phyloP scores from a whole-genome alignment of 371 early-diverging fungal species.

The Lichtheimia ramosa region DNA sequence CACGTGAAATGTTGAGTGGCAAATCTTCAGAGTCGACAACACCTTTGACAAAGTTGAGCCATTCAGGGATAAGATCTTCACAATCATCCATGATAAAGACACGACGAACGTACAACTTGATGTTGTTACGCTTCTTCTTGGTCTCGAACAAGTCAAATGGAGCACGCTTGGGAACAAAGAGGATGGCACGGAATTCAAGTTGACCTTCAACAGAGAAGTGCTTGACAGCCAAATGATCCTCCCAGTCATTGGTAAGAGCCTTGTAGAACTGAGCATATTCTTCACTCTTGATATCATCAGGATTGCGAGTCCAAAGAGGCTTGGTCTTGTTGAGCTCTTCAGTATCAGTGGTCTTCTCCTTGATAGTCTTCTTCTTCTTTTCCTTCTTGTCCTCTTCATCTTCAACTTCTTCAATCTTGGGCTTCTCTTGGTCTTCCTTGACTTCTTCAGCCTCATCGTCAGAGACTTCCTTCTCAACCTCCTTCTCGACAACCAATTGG shows the following conservation, averaged over 20 bases:
- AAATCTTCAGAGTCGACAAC: conserved; percentile 86
- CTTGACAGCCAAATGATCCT: conserved; percentile 67
- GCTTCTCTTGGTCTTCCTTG: conserved; percentile 59
- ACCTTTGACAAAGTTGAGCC: conserved; percentile 67
- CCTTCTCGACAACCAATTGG: conserved; percentile 46
- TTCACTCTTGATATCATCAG: conserved; percentile 68
- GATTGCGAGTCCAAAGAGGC: conserved; percentile 87
- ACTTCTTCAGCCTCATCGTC: conserved; percentile 73
- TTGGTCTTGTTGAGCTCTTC: conserved; percentile 71
- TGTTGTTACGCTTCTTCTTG: conserved; percentile 70
- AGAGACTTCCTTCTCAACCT: conserved; percentile 83
- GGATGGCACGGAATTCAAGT: conserved; percentile 74
- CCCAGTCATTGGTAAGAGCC: conserved; percentile 73
- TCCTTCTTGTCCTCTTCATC: conserved; percentile 77
- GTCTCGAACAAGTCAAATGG: conserved; percentile 65
- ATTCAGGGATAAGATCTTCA: conserved; percentile 65
- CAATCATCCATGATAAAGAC: conserved; percentile 91
- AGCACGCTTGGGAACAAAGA: conserved; percentile 79
- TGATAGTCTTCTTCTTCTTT: conserved; percentile 69
- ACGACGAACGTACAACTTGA: conserved; percentile 84
- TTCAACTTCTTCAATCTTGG: conserved; percentile 56
- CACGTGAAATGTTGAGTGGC: conserved; percentile 90
- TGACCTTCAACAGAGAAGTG: conserved; percentile 85
- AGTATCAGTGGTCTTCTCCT: conserved; percentile 51
- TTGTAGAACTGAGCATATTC: conserved; percentile 88